Evolutionary conservation across 2,329 filamentous ascomycete genomes (phyloP), one percentile per base, ranked within the genome.

Genomic region (Phialophora verrucosa): DNA sequence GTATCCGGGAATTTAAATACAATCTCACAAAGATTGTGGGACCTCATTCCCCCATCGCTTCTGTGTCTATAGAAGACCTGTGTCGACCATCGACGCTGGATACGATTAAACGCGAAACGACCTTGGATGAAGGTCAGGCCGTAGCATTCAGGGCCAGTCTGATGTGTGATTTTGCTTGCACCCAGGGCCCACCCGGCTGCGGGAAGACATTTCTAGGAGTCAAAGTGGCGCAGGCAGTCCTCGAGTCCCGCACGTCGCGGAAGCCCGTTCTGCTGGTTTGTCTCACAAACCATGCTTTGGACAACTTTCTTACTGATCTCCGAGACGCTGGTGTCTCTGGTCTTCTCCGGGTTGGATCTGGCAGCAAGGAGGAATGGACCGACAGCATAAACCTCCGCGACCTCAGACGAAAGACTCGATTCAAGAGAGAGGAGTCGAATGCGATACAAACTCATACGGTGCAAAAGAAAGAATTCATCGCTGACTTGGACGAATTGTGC

Each of bases 161-260:
- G 0, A 80, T 78, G 0, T 80, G 82, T 0, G 81, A 82, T 38
- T 75, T 90, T 8, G 83, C 86, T 1, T 78, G 91, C 4, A 88
- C 91, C 11, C 88, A 91, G 77, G 90, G 90, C 0, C 89, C 89
- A 0, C 89, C 89, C 0, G 89, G 90, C 0, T 91, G 89, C 0
- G 89, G 90, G 0, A 91, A 91, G 73, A 85, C 81, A 3, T 90
- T 84, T 69, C 81, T 84, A 0, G 88, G 88, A 2, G 81, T 87
- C 1, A 80, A 83, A 51, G 74, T 91, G 29, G 63, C 69, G 3
- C 64, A 69, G 49, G 70, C 72, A 4, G 66, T 77, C 35, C 63
- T 77, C 5, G 69, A 65, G 1, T 74, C 74, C 2, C 66, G 71
- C n/a, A 31, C 42, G 6, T 56, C 58, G 25, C 59, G n/a, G 25